These are phyloP conservation scores for Kuraishia borneana DNA, from an alignment of 805 yeast genomes.

Conservation along the genomic window DNA sequence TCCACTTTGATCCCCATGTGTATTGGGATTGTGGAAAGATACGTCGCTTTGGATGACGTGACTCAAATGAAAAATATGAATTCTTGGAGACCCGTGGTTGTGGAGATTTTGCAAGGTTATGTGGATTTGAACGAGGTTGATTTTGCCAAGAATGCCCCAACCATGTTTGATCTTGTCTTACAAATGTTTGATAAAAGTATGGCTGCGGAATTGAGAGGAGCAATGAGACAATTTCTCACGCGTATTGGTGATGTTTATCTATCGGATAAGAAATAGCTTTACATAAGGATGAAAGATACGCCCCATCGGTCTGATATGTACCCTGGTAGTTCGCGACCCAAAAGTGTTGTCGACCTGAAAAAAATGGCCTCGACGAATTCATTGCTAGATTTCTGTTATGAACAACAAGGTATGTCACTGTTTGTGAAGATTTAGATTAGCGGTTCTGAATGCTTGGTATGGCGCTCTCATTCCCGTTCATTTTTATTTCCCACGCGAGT, in stretches of 20 bases:
- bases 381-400: constrained; percentile 8
- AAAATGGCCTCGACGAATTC: too few relatives aligned
- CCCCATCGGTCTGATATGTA: background rate
- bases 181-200: constrained; percentile 49
- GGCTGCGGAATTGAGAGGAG: constrained; percentile 47
- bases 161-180: constrained; percentile 48
- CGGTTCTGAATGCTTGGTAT: too few relatives aligned
- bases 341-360: background rate
- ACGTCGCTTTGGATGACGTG: constrained; percentile 59
- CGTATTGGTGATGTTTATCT: constrained; percentile 33
- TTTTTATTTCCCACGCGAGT: too few relatives aligned
- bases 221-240: constrained; percentile 47
- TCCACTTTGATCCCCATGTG: constrained; percentile 57
- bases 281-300: too few relatives aligned
- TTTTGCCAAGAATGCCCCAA: constrained; percentile 46
- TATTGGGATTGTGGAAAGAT: constrained; percentile 57
- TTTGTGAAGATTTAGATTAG: too few relatives aligned
- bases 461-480: too few relatives aligned
- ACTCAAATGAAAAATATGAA: constrained; percentile 71
- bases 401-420: constrained; percentile 19
- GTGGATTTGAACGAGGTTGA: constrained; percentile 67
- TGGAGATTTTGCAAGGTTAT: constrained; percentile 77
- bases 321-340: background rate
- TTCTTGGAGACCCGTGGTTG: constrained; percentile 89
- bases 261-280: constrained; percentile 6